These are phyloP conservation scores for Phymatotrichopsis omnivora DNA, from an alignment of 2,329 filamentous ascomycete species.

Conservation along the genomic window DNA sequence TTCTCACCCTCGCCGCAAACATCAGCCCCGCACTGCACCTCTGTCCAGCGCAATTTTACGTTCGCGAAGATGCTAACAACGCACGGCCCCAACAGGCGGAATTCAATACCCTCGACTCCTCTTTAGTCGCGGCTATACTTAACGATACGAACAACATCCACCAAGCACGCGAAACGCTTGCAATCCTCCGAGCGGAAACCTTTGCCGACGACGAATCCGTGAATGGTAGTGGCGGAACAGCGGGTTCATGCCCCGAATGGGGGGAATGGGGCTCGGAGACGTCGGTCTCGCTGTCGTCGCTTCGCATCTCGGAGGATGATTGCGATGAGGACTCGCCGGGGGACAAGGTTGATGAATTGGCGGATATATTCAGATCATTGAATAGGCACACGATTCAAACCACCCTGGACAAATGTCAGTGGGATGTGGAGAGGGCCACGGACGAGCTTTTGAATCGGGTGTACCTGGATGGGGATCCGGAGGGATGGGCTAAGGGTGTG, in stretches of 20 bases:
- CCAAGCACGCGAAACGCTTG: conserved; percentile 21
- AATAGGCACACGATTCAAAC: conserved; percentile 23
- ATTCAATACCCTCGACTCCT: conserved; percentile 28
- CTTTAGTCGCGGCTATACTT: conserved; percentile 30
- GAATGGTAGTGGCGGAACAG: background rate
- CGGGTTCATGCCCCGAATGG: conserved; percentile 25
- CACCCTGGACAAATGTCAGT: conserved; percentile 26
- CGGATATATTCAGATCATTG: conserved; percentile 27
- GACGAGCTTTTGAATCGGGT: conserved; percentile 28
- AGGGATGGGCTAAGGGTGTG: conserved; percentile 22
- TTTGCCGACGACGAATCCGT: conserved; percentile 26
- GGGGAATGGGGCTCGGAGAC: conserved; percentile 18
- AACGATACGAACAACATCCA: conserved; percentile 26
- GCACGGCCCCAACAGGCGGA: conserved; percentile 24
- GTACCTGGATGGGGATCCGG: conserved; percentile 26
- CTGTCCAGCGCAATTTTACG: background rate
- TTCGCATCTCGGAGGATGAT: conserved; percentile 21
- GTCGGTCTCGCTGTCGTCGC: conserved; percentile 24
- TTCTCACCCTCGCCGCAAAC: background rate
- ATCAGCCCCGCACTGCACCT: background rate
- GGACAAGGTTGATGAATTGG: conserved; percentile 19
- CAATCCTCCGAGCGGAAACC: conserved; percentile 24
- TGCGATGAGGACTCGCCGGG: conserved; percentile 7
- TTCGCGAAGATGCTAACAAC: conserved; percentile 1
- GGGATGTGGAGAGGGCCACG: conserved; percentile 25